Evolutionary conservation across 805 yeast genomes (phyloP).

Genomic region (Metschnikowia gruessii): DNA sequence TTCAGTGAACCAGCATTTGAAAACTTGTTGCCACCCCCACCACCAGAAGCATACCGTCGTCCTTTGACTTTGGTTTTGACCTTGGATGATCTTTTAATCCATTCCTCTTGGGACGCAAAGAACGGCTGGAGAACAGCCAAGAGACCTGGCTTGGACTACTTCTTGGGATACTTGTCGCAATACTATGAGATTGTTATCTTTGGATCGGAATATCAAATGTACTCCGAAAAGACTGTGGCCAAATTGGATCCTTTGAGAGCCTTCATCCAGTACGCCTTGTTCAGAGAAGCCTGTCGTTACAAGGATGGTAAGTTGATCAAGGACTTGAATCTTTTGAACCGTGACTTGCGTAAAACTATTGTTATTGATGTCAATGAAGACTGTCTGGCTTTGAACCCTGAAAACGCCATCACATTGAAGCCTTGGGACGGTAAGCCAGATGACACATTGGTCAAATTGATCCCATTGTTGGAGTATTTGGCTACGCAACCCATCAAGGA

Average conservation of each 20-base stretch:
- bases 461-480: slow-evolving; percentile 91
- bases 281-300: slow-evolving; percentile 86
- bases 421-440: slow-evolving; percentile 87
- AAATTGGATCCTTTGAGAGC: slow-evolving; percentile 94
- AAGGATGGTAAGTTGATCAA: slow-evolving; percentile 87
- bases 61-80: slow-evolving; percentile 88
- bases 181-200: slow-evolving; percentile 95
- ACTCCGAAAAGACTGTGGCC: slow-evolving; percentile 77
- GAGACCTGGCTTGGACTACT: slow-evolving; percentile 98
- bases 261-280: slow-evolving; percentile 79
- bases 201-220: slow-evolving; percentile 79
- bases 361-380: slow-evolving; percentile 76
- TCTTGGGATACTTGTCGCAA: slow-evolving; percentile 89
- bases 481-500: slow-evolving; percentile 86
- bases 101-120: slow-evolving; percentile 87
- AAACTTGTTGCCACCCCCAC: slow-evolving; percentile 90
- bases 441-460: slow-evolving; percentile 73
- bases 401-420: slow-evolving; percentile 81
- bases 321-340: slow-evolving; percentile 85
- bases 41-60: slow-evolving; percentile 85
- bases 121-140: slow-evolving; percentile 98
- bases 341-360: slow-evolving; percentile 81
- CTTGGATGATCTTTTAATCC: slow-evolving; percentile 86
- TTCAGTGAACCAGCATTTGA: slow-evolving; percentile 94
- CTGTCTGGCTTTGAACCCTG: slow-evolving; percentile 79